phyloP scores from a whole-genome alignment of 208 protist species.

The Vickermania ingenoplastis region DNA sequence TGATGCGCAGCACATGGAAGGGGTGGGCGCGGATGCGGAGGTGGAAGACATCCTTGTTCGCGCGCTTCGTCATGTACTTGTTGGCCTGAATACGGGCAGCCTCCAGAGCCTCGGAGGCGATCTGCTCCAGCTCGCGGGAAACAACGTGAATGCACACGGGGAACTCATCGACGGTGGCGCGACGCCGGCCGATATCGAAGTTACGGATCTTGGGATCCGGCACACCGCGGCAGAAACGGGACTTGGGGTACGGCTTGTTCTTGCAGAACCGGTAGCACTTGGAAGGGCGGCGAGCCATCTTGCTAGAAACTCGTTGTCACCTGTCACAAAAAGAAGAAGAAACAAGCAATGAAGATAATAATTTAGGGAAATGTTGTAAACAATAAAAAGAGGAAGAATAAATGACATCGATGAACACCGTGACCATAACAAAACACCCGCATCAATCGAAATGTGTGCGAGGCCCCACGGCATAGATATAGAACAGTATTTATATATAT shows the following conservation, averaged over 20 bases:
- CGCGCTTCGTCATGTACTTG: constrained; percentile 98
- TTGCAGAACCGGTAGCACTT: constrained; percentile 76
- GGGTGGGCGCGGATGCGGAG: constrained; percentile 98
- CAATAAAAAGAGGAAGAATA: constrained; percentile 2
- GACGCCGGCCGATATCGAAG: constrained; percentile 98
- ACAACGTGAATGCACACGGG: constrained; percentile 96
- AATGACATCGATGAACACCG: constrained; percentile 1
- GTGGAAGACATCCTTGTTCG: constrained; percentile 98
- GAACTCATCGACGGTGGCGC: constrained; percentile 94
- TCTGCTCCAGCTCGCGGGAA: constrained; percentile 98
- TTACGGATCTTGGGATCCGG: constrained; percentile 97
- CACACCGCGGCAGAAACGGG: constrained; percentile 98
- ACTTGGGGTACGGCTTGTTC: constrained; percentile 81
- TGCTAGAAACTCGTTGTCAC: constrained; percentile 4
- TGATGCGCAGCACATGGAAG: constrained; percentile 99
- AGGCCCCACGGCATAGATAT: too few species aligned
- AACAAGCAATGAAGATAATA: constrained; percentile 5
- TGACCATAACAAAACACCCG: not conserved
- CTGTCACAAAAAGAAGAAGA: constrained; percentile 1
- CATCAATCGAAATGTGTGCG: too few species aligned
- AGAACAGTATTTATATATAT: too few species aligned
- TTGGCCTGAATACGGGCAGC: constrained; percentile 98
- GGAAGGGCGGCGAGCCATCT: constrained; percentile 67
- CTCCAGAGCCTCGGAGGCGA: constrained; percentile 98
- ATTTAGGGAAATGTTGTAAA: constrained; percentile 1